These are phyloP conservation scores for Moniliophthora roreri DNA, from an alignment of 1,284 basidiomycete species.

Conservation along the genomic window DNA sequence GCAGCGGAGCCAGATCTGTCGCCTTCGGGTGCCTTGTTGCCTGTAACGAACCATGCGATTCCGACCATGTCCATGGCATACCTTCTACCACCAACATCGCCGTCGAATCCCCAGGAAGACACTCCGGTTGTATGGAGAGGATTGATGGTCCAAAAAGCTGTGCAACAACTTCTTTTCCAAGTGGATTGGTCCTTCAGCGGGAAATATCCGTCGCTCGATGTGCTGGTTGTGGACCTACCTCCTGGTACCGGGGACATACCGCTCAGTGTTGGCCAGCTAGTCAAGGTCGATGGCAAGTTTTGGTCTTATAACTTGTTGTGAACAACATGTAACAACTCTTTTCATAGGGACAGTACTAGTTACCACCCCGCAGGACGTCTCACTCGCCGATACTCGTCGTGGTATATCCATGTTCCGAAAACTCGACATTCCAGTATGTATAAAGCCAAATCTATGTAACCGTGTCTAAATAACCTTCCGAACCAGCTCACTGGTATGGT, in stretches of 20 bases:
- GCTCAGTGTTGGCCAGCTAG: conserved; percentile 89
- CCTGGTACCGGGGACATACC: conserved; percentile 98
- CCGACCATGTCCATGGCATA: conserved; percentile 98
- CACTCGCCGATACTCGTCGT: conserved; percentile 89
- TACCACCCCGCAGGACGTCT: conserved; percentile 95
- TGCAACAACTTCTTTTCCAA: conserved; percentile 95
- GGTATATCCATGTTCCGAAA: conserved; percentile 95
- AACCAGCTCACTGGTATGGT: conserved; percentile 83
- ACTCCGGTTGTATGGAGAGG: conserved; percentile 94
- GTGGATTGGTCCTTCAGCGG: conserved; percentile 82
- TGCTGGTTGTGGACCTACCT: conserved; percentile 95
- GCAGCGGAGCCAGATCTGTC: conserved; percentile 83
- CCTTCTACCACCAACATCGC: conserved; percentile 55
- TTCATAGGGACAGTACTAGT: conserved; percentile 82
- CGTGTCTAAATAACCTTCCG: not conserved
- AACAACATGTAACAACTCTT: not conserved
- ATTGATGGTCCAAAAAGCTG: conserved; percentile 98
- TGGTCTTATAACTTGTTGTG: conserved; percentile 1
- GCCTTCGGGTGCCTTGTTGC: conserved; percentile 78
- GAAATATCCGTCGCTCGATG: conserved; percentile 59
- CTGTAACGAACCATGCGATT: conserved; percentile 87
- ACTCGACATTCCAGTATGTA: conserved; percentile 79
- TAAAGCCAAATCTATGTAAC: not conserved
- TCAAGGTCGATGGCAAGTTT: conserved; percentile 78
- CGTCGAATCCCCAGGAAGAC: conserved; percentile 52